A percentile compares a stretch with the other conserved stretches of the same genome.
Evolutionary conservation across 352 stramenopile genomes (phyloP).

Genomic region (Saprolegnia diclina): DNA sequence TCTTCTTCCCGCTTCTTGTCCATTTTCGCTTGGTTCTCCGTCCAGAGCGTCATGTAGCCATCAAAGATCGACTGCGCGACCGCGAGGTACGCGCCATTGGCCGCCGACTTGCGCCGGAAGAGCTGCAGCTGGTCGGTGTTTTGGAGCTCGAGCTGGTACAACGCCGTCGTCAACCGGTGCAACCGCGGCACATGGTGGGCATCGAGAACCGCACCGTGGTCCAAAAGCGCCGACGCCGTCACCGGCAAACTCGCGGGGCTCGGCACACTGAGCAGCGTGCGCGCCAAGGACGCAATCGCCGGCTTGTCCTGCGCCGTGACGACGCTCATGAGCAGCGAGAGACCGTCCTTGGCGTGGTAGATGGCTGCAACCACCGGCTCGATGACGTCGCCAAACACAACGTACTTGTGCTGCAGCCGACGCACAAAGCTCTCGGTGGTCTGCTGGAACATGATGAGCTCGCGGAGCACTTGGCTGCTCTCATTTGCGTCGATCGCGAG

Average conservation of each 20-base stretch:
- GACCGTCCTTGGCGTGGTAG: slow-evolving; percentile 80
- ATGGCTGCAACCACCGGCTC: slow-evolving; percentile 72
- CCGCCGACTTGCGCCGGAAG: slow-evolving; percentile 3
- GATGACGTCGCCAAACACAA: slow-evolving; percentile 75
- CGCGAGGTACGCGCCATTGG: slow-evolving; percentile 37
- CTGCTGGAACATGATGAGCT: slow-evolving; percentile 85
- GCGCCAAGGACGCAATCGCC: slow-evolving; percentile 20
- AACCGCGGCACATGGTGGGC: slow-evolving; percentile 50
- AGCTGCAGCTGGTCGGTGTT: slow-evolving; percentile 31
- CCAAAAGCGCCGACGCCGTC: slow-evolving; percentile 12
- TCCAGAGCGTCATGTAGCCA: slow-evolving; percentile 77
- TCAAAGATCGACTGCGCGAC: slow-evolving; percentile 75
- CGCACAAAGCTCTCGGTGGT: slow-evolving; percentile 74
- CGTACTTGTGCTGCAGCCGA: slow-evolving; percentile 66
- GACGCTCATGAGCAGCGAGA: slow-evolving; percentile 48
- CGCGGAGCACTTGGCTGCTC: slow-evolving; percentile 53
- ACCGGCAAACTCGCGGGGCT: slow-evolving; percentile 1
- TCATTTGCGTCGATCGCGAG: neutral
- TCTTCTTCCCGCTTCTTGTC: slow-evolving; percentile 66
- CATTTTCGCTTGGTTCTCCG: slow-evolving; percentile 73
- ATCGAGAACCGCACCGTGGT: slow-evolving; percentile 4
- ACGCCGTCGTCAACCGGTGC: slow-evolving; percentile 29
- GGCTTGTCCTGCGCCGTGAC: slow-evolving; percentile 14
- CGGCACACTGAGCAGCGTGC: slow-evolving; percentile 10
- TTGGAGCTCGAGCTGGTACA: slow-evolving; percentile 25